These are phyloP conservation scores for Clitoria ternatea DNA, from an alignment of 306 rosid species.

Conservation along the genomic window DNA sequence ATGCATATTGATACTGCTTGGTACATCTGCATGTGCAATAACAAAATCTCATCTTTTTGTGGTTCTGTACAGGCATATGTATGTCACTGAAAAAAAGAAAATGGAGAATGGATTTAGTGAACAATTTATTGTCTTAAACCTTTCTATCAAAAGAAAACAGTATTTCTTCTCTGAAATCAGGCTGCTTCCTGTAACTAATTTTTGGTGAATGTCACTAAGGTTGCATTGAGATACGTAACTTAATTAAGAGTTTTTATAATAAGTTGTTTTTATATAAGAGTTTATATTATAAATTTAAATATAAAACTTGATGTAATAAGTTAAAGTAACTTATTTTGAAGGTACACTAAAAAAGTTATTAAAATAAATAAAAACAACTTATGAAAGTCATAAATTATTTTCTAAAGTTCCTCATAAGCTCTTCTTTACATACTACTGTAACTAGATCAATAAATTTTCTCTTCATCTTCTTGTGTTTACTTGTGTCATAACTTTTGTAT, in stretches of 20 bases:
- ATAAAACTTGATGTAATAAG: too few species aligned
- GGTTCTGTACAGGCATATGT: neutral
- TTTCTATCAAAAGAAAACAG: neutral
- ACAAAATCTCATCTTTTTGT: neutral
- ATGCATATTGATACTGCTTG: neutral
- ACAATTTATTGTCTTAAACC: neutral
- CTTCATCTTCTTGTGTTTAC: neutral
- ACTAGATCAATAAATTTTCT: neutral
- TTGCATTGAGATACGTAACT: too few species aligned
- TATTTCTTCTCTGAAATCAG: neutral
- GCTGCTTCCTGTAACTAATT: neutral
- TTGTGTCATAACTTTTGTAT: conserved; percentile 6
- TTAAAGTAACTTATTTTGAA: too few species aligned
- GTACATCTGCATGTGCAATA: neutral
- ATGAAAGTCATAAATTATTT: too few species aligned
- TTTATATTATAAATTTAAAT: too few species aligned
- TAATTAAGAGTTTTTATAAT: too few species aligned
- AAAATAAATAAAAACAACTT: too few species aligned
- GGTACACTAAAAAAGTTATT: too few species aligned
- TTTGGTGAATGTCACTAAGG: neutral
- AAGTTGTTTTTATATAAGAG: too few species aligned
- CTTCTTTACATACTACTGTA: too few species aligned
- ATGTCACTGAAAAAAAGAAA: too few species aligned
- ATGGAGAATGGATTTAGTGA: neutral
- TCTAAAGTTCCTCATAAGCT: too few species aligned